A percentile compares a stretch with the other conserved stretches of the same genome.
Conservation (phyloP, 129 eudicot species). For the Glebionis coronaria region DNA sequence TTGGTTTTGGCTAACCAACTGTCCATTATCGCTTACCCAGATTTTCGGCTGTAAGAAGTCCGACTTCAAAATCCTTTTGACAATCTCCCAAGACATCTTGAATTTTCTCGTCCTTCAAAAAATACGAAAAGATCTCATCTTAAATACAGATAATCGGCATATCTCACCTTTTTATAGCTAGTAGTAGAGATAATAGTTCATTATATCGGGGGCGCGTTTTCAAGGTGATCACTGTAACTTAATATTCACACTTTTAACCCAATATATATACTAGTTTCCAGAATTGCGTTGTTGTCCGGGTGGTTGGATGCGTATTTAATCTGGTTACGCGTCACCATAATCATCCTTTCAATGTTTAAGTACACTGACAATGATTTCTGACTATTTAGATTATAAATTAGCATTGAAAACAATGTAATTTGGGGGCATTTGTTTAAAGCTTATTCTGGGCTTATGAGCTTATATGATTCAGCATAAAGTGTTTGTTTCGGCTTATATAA, state of each 20-base stretch:
- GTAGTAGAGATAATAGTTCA: neutral
- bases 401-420: neutral
- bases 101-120: slow-evolving; percentile 79
- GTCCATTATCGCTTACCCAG: slow-evolving; percentile 58
- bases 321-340: too few relatives aligned
- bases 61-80: slow-evolving; percentile 94
- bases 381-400: neutral
- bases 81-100: slow-evolving; percentile 86
- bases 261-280: too few relatives aligned
- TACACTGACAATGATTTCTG: too few relatives aligned
- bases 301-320: too few relatives aligned
- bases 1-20: slow-evolving; percentile 4
- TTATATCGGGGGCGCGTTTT: neutral
- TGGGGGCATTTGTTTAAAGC: too few relatives aligned
- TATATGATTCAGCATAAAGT: too few relatives aligned
- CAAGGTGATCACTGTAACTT: slow-evolving; percentile 4
- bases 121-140: slow-evolving; percentile 13
- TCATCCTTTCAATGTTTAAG: too few relatives aligned
- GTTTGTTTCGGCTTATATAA: too few relatives aligned
- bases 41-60: slow-evolving; percentile 78
- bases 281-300: too few relatives aligned
- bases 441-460: too few relatives aligned
- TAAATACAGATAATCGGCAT: neutral
- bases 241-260: too few relatives aligned
- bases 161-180: neutral